phyloP scores from a whole-genome alignment of 2,329 filamentous ascomycete genomes.

The Aspergillus ustus region DNA sequence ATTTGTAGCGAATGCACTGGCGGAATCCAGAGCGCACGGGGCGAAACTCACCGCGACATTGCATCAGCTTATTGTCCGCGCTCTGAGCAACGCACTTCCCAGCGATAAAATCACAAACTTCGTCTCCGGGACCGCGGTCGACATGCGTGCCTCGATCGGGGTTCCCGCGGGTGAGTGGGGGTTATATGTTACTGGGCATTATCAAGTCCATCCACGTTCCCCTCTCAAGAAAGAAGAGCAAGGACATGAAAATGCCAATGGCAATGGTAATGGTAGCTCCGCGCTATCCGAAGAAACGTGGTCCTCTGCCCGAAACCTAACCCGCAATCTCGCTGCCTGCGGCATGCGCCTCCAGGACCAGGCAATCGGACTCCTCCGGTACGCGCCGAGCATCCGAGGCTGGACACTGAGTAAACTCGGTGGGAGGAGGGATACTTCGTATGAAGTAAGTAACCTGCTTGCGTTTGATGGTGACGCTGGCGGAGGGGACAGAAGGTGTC shows the following conservation, averaged over 20 bases:
- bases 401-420: conserved; percentile 49
- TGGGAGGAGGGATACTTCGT: conserved; percentile 45
- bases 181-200: conserved; percentile 38
- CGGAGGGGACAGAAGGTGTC: background rate
- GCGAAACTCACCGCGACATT: conserved; percentile 50
- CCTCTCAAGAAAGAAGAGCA: background rate
- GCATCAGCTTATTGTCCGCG: conserved; percentile 46
- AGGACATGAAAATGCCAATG: too few species aligned
- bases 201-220: conserved; percentile 29
- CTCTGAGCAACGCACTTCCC: conserved; percentile 39
- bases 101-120: conserved; percentile 36
- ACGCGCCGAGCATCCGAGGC: conserved; percentile 43
- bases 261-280: too few species aligned
- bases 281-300: conserved; percentile 32
- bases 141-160: conserved; percentile 45
- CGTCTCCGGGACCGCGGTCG: conserved; percentile 45
- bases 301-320: conserved; percentile 37
- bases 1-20: conserved; percentile 34
- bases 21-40: conserved; percentile 35
- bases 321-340: conserved; percentile 36
- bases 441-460: conserved; percentile 54
- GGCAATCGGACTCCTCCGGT: conserved; percentile 50
- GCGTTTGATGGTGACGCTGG: conserved; percentile 35
- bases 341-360: conserved; percentile 43
- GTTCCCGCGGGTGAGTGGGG: conserved; percentile 42